Evolutionary conservation across 768 basidiomycete species (phyloP).

Genomic region (Termitomyces sp.): DNA sequence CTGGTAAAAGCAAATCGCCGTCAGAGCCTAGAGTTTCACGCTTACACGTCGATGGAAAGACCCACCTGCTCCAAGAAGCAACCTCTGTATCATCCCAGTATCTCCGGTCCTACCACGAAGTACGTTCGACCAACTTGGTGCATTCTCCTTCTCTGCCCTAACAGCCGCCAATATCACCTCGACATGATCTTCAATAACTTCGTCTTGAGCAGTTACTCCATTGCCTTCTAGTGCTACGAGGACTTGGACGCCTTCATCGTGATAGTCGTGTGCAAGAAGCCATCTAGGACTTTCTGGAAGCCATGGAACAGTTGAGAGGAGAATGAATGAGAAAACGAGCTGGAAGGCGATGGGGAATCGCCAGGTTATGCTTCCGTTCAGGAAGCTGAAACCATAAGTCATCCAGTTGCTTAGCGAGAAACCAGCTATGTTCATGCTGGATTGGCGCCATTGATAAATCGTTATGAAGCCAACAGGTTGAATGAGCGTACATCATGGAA

Average conservation of each 20-base stretch:
- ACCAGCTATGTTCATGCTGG: conserved; percentile 45
- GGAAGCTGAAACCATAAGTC: conserved; percentile 51
- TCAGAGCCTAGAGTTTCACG: not conserved
- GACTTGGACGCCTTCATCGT: conserved; percentile 38
- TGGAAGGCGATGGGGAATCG: conserved; percentile 54
- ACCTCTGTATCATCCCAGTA: conserved; percentile 42
- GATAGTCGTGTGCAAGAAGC: conserved; percentile 42
- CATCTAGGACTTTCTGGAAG: conserved; percentile 47
- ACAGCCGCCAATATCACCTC: conserved; percentile 43
- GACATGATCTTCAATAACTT: conserved; percentile 32
- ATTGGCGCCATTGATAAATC: not conserved
- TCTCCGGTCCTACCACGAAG: conserved; percentile 38
- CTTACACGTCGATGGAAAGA: not conserved
- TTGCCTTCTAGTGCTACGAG: conserved; percentile 42
- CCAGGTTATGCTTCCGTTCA: conserved; percentile 41
- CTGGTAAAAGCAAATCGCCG: conserved; percentile 18
- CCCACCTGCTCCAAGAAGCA: conserved; percentile 40
- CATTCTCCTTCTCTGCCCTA: conserved; percentile 35
- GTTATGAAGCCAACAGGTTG: not conserved
- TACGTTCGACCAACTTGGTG: conserved; percentile 40
- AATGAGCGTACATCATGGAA: conserved; percentile 41
- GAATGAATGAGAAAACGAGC: conserved; percentile 40
- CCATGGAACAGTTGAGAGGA: conserved; percentile 45
- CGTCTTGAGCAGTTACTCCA: conserved; percentile 30
- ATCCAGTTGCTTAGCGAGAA: conserved; percentile 53